These are phyloP conservation scores for Nymphaea colorata DNA, from an alignment of 164 flowering plant genomes.

Conservation along the genomic window DNA sequence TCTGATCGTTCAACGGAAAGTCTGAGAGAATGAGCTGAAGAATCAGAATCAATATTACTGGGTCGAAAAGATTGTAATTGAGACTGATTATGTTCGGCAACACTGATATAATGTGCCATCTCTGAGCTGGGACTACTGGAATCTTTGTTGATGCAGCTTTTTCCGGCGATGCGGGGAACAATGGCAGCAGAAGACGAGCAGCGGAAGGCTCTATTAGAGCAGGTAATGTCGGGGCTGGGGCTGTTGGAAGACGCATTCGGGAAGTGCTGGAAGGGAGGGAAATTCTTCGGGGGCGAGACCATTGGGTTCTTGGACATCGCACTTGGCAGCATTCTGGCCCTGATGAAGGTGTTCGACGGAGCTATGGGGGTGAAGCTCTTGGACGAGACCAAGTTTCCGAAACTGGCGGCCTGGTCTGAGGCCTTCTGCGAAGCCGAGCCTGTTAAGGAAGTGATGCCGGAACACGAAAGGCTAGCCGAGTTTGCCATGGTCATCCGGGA, in stretches of 20 bases:
- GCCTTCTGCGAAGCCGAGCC: constrained; percentile 27
- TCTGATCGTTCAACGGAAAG: too few relatives aligned
- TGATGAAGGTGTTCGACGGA: constrained; percentile 30
- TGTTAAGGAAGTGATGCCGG: constrained; percentile 48
- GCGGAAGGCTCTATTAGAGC: background rate
- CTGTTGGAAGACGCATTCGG: constrained; percentile 39
- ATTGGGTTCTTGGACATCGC: constrained; percentile 53
- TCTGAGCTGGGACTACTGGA: too few relatives aligned
- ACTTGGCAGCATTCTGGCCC: constrained; percentile 38
- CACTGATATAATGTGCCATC: too few relatives aligned
- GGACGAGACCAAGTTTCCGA: constrained; percentile 30
- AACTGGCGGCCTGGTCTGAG: constrained; percentile 36
- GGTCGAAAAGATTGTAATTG: too few relatives aligned
- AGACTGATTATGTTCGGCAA: too few relatives aligned
- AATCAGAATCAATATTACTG: too few relatives aligned
- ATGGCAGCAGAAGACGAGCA: too few relatives aligned
- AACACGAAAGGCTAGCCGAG: constrained; percentile 36
- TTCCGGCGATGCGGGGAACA: too few relatives aligned
- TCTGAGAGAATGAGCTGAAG: too few relatives aligned
- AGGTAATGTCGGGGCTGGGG: constrained; percentile 18
- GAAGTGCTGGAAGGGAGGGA: constrained; percentile 37
- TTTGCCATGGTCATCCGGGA: constrained; percentile 14
- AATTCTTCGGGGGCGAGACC: constrained; percentile 48
- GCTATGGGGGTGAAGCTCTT: constrained; percentile 20
- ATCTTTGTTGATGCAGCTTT: too few relatives aligned